Conservation (phyloP, 352 stramenopile genomes). For the Globisporangium uncinulatum region DNA sequence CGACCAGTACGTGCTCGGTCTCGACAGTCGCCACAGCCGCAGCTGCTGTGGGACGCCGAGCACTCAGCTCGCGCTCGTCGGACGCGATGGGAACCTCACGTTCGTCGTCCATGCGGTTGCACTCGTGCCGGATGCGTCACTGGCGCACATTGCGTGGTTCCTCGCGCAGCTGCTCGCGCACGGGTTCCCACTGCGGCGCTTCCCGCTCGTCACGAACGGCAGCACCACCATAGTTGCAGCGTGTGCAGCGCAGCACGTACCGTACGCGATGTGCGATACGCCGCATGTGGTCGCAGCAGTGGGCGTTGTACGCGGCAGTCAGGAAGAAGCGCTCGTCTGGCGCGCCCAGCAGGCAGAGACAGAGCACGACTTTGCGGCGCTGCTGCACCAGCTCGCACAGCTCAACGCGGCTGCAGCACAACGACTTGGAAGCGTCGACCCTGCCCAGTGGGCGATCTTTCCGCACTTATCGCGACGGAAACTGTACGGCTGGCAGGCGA, state of each 20-base stretch:
- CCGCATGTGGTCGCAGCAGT: slow-evolving; percentile 32
- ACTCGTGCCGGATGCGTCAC: slow-evolving; percentile 25
- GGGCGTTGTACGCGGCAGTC: slow-evolving; percentile 18
- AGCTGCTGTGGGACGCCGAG: slow-evolving; percentile 20
- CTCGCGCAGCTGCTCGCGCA: slow-evolving; percentile 35
- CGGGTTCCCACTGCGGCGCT: slow-evolving; percentile 36
- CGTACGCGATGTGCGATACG: slow-evolving; percentile 32
- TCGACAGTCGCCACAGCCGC: slow-evolving; percentile 30
- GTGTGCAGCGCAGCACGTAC: slow-evolving; percentile 19
- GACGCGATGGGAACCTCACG: slow-evolving; percentile 31
- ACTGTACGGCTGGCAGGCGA: slow-evolving; percentile 50
- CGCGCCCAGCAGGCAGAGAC: slow-evolving; percentile 32
- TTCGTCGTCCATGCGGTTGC: slow-evolving; percentile 30
- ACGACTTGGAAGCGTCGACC: slow-evolving; percentile 27
- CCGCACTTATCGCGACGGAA: slow-evolving; percentile 30
- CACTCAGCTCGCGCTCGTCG: slow-evolving; percentile 29
- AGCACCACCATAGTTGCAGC: slow-evolving; percentile 15
- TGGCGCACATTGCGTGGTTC: slow-evolving; percentile 35
- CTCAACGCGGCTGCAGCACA: slow-evolving; percentile 31
- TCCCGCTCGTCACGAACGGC: slow-evolving; percentile 32
- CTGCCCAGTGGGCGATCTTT: slow-evolving; percentile 37
- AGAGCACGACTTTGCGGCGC: slow-evolving; percentile 30
- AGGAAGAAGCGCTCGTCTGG: slow-evolving; percentile 32
- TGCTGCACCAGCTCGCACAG: slow-evolving; percentile 21
- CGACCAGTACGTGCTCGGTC: slow-evolving; percentile 29